Conservation (phyloP, 305 asterid genomes). For the Fraxinus ornus region DNA sequence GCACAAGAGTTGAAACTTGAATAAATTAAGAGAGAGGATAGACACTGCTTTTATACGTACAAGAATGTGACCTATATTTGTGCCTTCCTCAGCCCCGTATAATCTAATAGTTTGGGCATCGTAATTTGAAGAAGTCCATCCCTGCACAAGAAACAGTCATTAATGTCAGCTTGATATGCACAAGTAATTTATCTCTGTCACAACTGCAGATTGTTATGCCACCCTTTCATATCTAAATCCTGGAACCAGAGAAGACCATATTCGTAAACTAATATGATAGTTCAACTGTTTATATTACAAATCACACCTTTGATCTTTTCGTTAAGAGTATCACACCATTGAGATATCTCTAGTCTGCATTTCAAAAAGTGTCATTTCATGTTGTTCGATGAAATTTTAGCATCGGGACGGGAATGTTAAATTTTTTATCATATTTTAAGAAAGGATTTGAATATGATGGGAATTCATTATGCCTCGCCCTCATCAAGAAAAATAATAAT, state of each 20-base stretch:
- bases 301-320: not conserved
- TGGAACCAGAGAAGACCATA: not conserved
- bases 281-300: not conserved
- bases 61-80: not conserved
- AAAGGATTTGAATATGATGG: not conserved
- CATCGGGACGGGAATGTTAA: not conserved
- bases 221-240: not conserved
- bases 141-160: slow-evolving; percentile 39
- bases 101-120: slow-evolving; percentile 49
- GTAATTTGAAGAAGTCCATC: slow-evolving; percentile 60
- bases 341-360: not conserved
- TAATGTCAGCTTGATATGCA: not conserved
- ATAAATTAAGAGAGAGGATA: not conserved
- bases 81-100: not conserved
- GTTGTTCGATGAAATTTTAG: not conserved
- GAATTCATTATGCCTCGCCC: not conserved
- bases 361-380: not conserved
- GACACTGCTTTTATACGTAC: not conserved
- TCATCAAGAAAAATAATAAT: not conserved
- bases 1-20: not conserved
- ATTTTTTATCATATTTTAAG: not conserved
- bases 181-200: not conserved
- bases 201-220: not conserved
- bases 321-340: not conserved
- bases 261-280: not conserved